phyloP scores from a whole-genome alignment of 1,284 basidiomycete species.

The Exobasidium cylindrosporum region DNA sequence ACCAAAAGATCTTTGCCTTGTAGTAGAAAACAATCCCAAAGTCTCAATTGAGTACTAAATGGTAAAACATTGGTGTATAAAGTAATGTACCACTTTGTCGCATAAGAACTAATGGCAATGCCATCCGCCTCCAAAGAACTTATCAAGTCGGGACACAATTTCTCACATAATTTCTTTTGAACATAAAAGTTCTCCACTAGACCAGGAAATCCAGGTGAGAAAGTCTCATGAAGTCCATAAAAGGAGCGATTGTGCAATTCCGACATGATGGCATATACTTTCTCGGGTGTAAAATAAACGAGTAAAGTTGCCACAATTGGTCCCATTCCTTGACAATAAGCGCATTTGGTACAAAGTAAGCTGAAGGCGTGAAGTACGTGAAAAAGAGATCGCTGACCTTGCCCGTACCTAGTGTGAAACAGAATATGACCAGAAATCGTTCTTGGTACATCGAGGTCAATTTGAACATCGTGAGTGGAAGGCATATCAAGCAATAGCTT shows the following conservation, averaged over 20 bases:
- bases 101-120: slow-evolving; percentile 88
- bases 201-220: slow-evolving; percentile 91
- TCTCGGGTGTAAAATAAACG: slow-evolving; percentile 71
- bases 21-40: slow-evolving; percentile 90
- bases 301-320: slow-evolving; percentile 91
- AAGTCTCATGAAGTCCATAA: slow-evolving; percentile 84
- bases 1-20: slow-evolving; percentile 88
- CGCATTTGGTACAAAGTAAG: slow-evolving; percentile 77
- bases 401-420: slow-evolving; percentile 92
- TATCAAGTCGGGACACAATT: slow-evolving; percentile 84
- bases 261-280: slow-evolving; percentile 77
- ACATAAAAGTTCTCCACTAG: slow-evolving; percentile 90
- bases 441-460: slow-evolving; percentile 94
- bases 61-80: slow-evolving; percentile 85
- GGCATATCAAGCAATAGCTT: slow-evolving; percentile 56
- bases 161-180: slow-evolving; percentile 80
- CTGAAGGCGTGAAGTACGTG: slow-evolving; percentile 91
- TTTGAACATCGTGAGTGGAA: slow-evolving; percentile 89
- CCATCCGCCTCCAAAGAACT: slow-evolving; percentile 67
- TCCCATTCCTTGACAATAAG: slow-evolving; percentile 99
- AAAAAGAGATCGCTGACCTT: slow-evolving; percentile 66
- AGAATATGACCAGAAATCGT: slow-evolving; percentile 92
- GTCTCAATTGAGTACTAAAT: slow-evolving; percentile 84
- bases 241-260: slow-evolving; percentile 64
- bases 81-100: slow-evolving; percentile 99